Base-by-base conservation (phyloP, 2,329 filamentous ascomycete species). In the Rhexocercosporidium sp. region DNA sequence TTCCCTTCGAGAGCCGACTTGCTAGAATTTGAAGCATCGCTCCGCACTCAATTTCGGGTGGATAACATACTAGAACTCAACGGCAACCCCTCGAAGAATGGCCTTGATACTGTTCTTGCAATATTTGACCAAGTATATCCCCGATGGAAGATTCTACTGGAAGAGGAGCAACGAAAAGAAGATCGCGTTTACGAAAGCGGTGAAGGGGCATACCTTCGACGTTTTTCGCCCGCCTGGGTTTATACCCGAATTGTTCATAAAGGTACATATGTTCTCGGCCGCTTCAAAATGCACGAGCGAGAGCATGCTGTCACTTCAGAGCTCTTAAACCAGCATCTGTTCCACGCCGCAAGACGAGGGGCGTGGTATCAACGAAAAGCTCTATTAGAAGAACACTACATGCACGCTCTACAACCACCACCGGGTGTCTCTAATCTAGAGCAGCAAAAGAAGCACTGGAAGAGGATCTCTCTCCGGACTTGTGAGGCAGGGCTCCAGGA, bases 361-460 rank as follows among this genome's bases (percentile, higher is more conserved):
- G 88, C 90, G 0, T 99, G 96, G 96, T 98, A 98, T 77, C 94
- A 97, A 76, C 92, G 96, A 22, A 97, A 96, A 79, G 96, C 95
- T 0, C 82, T 99, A 0, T 79, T 99, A 1, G 96, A 99, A 81
- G 96, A 99, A 77, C 94, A 96, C 76, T 98, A 99, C 78, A 94
- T 98, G 92, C 85, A 89, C 75, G 82, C 85, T 4, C 76, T 92
- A 6, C 69, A 69, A 27, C 73, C 73, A 18, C 69, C 71, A 29
- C 27, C 61, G 3, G 68, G 68, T 16, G 59, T 74, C 11, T 61
- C 59, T 1, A 70, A 76, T 62, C 79, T 83, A 18, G 88, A 92
- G 51, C 79, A 81, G 9, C 91, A 91, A 75, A 96, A 92, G 80
- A 95, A 90, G 74, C 85, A 92, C 71, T 99, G 94, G 94, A 93